Conservation (phyloP, 2,329 filamentous ascomycete species). For the Apiospora koreana region DNA sequence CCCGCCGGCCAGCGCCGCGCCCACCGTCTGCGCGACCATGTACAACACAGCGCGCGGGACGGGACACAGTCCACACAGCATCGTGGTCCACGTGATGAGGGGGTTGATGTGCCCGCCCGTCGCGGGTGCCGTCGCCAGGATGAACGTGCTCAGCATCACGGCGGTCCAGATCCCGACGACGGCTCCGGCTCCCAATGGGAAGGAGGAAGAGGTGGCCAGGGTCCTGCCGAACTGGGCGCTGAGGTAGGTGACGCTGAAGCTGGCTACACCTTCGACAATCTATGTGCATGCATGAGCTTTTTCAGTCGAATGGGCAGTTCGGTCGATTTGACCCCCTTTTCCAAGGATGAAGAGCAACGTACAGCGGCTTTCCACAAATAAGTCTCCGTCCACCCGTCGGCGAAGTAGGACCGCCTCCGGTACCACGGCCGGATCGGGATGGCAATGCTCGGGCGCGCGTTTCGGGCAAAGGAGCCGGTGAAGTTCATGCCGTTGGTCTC, state of each 20-base stretch:
- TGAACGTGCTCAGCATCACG: background rate
- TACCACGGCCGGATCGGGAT: background rate
- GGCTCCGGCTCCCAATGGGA: background rate
- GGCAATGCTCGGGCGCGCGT: background rate
- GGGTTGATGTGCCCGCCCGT: background rate
- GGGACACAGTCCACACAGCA: background rate
- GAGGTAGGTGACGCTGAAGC: background rate
- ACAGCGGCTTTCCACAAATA: background rate
- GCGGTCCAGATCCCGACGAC: background rate
- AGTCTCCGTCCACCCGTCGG: background rate
- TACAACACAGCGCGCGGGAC: background rate
- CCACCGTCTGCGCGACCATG: background rate
- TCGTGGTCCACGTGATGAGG: background rate
- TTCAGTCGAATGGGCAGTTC: background rate
- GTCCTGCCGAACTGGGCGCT: background rate
- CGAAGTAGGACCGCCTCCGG: background rate
- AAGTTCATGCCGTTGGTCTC: background rate
- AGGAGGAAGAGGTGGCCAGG: background rate
- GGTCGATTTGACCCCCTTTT: too few relatives aligned
- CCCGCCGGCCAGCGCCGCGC: background rate
- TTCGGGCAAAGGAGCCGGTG: background rate
- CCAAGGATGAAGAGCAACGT: background rate
- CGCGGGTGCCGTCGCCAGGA: background rate
- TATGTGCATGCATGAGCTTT: background rate
- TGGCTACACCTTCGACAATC: background rate